phyloP scores from a whole-genome alignment of 805 yeast genomes.

The Candida tibetensis region DNA sequence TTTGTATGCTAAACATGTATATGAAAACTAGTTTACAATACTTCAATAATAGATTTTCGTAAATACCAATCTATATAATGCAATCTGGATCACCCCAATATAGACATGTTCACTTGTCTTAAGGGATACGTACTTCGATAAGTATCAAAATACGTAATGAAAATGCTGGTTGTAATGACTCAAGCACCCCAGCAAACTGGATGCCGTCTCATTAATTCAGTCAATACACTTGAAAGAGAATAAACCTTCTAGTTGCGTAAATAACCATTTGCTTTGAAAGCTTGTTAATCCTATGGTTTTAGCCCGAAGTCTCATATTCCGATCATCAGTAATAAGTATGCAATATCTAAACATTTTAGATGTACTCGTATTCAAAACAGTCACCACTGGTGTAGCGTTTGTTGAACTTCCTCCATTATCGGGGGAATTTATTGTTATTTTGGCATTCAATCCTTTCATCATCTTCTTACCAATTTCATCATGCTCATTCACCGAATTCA shows the following conservation, averaged over 20 bases:
- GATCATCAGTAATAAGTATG: slow-evolving; percentile 68
- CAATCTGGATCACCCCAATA: background rate
- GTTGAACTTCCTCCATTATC: background rate
- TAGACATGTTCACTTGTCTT: too few relatives aligned
- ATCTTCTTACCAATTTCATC: slow-evolving; percentile 39
- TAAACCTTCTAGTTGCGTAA: slow-evolving; percentile 46
- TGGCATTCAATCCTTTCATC: slow-evolving; percentile 39
- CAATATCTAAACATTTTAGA: slow-evolving; percentile 53
- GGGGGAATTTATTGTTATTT: slow-evolving; percentile 16
- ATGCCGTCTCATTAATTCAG: too few relatives aligned
- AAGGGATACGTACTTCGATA: too few relatives aligned
- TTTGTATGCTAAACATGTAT: too few relatives aligned
- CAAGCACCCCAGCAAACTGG: too few relatives aligned
- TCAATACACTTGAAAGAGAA: slow-evolving; percentile 54
- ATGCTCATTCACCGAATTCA: slow-evolving; percentile 46
- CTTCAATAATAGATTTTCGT: background rate
- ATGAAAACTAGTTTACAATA: too few relatives aligned
- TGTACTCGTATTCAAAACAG: slow-evolving; percentile 29
- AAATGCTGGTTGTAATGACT: too few relatives aligned
- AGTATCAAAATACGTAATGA: too few relatives aligned
- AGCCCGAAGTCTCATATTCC: slow-evolving; percentile 67
- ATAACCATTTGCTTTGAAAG: slow-evolving; percentile 61
- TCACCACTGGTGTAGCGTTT: background rate
- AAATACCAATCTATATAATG: background rate
- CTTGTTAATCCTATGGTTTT: slow-evolving; percentile 53